Evolutionary conservation across 148 eudicot genomes (phyloP), one percentile per base, ranked within the genome.

Genomic region (Fagopyrum homotropicum): DNA sequence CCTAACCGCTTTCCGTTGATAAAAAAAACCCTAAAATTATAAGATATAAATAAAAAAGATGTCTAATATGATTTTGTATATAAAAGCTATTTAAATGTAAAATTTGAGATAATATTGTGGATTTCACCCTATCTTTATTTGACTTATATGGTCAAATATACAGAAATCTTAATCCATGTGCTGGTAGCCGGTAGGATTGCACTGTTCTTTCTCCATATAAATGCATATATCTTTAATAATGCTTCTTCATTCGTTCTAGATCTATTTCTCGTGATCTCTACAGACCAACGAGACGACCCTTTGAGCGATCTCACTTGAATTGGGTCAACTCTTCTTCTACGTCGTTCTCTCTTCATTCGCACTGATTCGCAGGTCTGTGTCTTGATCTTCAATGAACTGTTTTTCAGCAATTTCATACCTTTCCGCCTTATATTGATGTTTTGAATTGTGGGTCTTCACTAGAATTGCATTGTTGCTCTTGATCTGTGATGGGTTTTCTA

Each of bases 201-300:
- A 61, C 68, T 61, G 30, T 61, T 66, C 71, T 66, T 66, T 15
- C 71, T 66, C 71, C 47, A 14, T 46, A 29, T 46, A 35, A 35
- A 35, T 66, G 30, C 43, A 66, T 57, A 57, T 43, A 66, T 66
- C 8, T 12, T 15, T 14, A 43, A 3, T 45, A 61, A 66, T 43
- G 46, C 71, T 66, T 45, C n/a, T 66, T 40, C 46, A 66, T 14
- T 66, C 71, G 19, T 66, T 43, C 30, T 59, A 43, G 45, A 35
- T 43, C 45, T 40, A 14, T 14, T 66, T 40, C 19, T 15, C 12
- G 3, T 43, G 4, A 66, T 40, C 71, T 66, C 71, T 66, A 63
- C 45, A 9, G 6, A 63, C 15, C 16, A 63, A 14, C 26, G 11
- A 19, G 4, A 59, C 7, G 40, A 63, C 16, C 15, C 7, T 66